Percentiles rank a stretch among this genome's conserved stretches.
phyloP scores from a whole-genome alignment of 73 alveolate species.

The Halteria grandinella region DNA sequence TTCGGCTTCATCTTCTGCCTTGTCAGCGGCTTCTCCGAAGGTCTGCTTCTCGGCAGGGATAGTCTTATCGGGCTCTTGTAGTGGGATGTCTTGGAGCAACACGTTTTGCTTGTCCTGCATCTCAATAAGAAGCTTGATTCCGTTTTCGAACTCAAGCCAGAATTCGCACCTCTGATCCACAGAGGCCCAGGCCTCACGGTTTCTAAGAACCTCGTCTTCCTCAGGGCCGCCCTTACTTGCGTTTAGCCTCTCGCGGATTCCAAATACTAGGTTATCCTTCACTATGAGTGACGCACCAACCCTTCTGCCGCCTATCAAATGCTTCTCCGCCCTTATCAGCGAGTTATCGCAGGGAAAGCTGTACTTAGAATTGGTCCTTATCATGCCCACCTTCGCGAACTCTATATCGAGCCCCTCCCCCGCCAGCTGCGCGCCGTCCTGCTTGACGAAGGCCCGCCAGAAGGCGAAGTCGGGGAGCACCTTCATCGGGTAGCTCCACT shows the following conservation, averaged over 20 bases:
- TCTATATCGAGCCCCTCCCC: constrained; percentile 76
- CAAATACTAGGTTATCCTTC: constrained; percentile 82
- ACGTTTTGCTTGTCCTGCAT: constrained; percentile 69
- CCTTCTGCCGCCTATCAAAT: constrained; percentile 75
- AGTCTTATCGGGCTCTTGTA: constrained; percentile 44
- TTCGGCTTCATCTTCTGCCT: constrained; percentile 62
- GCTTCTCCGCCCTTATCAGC: constrained; percentile 73
- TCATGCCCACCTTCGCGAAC: constrained; percentile 81
- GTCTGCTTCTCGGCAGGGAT: too few relatives aligned
- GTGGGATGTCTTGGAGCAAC: constrained; percentile 58
- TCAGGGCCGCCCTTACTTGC: constrained; percentile 4
- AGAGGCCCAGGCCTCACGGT: constrained; percentile 18
- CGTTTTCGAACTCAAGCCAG: constrained; percentile 86
- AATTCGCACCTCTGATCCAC: constrained; percentile 64
- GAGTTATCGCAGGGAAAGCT: constrained; percentile 96
- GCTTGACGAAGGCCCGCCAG: constrained; percentile 64
- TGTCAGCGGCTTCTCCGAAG: too few relatives aligned
- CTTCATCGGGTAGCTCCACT: constrained; percentile 70
- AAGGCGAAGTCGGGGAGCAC: constrained; percentile 75
- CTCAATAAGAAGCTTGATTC: constrained; percentile 69
- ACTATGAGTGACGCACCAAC: constrained; percentile 67
- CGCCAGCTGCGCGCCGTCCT: constrained; percentile 11
- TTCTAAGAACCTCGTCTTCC: constrained; percentile 41
- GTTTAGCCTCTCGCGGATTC: constrained; percentile 69
- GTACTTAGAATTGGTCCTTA: constrained; percentile 79